These are phyloP conservation scores for Paramecium primaurelia DNA, from an alignment of 73 alveolate species.

Conservation along the genomic window DNA sequence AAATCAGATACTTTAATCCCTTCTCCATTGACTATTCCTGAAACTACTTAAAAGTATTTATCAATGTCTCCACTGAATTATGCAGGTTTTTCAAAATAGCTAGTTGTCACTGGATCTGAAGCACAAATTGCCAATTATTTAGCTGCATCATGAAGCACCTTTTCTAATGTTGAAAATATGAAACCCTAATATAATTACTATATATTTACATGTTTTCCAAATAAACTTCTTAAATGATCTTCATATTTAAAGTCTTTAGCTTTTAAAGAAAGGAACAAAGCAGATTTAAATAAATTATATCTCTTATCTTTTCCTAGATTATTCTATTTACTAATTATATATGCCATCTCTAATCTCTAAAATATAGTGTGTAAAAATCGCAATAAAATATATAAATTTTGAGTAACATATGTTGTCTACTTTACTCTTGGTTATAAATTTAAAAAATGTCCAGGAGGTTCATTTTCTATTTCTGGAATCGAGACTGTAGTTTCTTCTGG, in stretches of 20 bases:
- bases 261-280: constrained; percentile 3
- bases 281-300: constrained; percentile 35
- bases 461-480: not conserved
- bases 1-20: not conserved
- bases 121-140: not conserved
- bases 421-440: not conserved
- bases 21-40: constrained; percentile 34
- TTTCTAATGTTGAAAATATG: constrained; percentile 22
- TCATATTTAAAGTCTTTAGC: constrained; percentile 44
- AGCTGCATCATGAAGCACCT: constrained; percentile 47
- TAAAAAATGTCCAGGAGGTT: not conserved
- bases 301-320: not conserved
- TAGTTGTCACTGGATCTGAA: not conserved
- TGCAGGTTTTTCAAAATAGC: not conserved
- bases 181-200: not conserved
- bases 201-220: not conserved
- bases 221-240: constrained; percentile 39
- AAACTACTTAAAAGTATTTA: not conserved
- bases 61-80: not conserved
- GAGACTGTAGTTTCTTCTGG: not conserved
- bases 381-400: not conserved
- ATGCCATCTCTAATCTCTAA: constrained; percentile 27
- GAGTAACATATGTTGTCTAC: not conserved
- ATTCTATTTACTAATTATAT: not conserved
- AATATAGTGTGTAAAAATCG: not conserved